A percentile compares a stretch with the other conserved stretches of the same genome.
Conservation (phyloP, 306 rosid species). For the Cucurbita moschata region DNA sequence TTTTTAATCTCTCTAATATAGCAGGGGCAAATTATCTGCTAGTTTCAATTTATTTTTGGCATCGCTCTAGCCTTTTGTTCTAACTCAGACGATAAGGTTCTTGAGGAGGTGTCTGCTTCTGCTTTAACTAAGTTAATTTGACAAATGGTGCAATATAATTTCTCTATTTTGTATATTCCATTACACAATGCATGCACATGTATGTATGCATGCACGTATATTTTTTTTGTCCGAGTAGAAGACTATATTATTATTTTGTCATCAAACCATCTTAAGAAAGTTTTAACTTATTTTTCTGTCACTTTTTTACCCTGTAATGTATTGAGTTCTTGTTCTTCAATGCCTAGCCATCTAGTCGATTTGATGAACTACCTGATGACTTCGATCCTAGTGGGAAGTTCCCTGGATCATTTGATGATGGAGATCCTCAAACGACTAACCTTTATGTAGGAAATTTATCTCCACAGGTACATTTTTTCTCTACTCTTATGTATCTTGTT, state of each 20-base stretch:
- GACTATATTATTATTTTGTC: background rate
- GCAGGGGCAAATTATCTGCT: background rate
- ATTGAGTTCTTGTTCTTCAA: background rate
- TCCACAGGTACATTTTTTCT: conserved; percentile 42
- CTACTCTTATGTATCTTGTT: background rate
- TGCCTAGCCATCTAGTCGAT: conserved; percentile 58
- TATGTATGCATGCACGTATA: background rate
- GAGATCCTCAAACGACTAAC: conserved; percentile 98
- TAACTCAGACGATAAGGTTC: background rate
- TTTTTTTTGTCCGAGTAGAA: background rate
- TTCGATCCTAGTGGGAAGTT: conserved; percentile 94
- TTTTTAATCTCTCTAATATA: background rate
- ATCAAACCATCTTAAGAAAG: background rate
- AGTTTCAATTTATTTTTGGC: background rate
- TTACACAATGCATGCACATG: background rate
- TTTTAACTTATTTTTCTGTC: background rate
- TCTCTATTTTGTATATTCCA: background rate
- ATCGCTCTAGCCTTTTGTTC: background rate
- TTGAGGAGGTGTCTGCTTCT: background rate
- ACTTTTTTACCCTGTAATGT: background rate
- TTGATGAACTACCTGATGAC: conserved; percentile 94
- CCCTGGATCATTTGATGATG: conserved; percentile 98
- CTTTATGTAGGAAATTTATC: conserved; percentile 98
- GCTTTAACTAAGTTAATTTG: background rate
- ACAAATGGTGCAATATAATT: background rate